Base-by-base conservation (phyloP, 2,329 filamentous ascomycete species). In the Colletotrichum scovillei region DNA sequence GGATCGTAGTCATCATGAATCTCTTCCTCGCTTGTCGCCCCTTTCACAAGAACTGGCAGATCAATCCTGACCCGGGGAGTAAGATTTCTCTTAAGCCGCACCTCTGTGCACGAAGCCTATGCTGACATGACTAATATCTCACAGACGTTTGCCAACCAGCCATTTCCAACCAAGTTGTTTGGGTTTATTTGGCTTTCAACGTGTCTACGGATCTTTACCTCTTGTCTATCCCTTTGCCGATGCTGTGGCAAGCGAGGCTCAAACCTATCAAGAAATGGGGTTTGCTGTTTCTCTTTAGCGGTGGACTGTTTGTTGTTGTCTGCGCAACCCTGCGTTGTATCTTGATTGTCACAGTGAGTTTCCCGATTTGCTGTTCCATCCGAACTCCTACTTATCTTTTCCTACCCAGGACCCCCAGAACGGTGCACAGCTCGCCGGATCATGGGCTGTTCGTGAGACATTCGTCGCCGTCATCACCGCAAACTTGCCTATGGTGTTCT, bases 81-180 rank as follows among this genome's bases (percentile, higher is more conserved):
- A 49, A 49, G 19, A 49, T 19, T 9, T 9, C 3, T 9, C 42
- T 19, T 7, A 9, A 11, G 7, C 8, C 19, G 8, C 19, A 19
- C 1, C 0, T n/a, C 4, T 4, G 6, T n/a, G 7, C 42, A 9
- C 1, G 19, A 11, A 9, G n/a, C 8, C 19, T 8, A n/a, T 19
- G 19, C 8, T 49, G 3, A 49, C 6, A 9, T 8, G 1, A 46
- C 19, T 8, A 22, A 22, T 22, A n/a, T 9, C 3, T n/a, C 19
- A 7, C 8, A 49, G 42, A 49, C 1, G 42, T n/a, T n/a, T 49
- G 42, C 19, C 19, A 49, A n/a, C 42, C 42, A 11, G 42, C 42
- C 8, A 49, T 49, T 9, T 49, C 42, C 42, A n/a, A 49, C 19
- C 42, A 49, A 9, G 19, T 49, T 49, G 42, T 49, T 49, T 49